Base-by-base conservation (phyloP, 305 asterid species). In the Solanum hybrid region DNA sequence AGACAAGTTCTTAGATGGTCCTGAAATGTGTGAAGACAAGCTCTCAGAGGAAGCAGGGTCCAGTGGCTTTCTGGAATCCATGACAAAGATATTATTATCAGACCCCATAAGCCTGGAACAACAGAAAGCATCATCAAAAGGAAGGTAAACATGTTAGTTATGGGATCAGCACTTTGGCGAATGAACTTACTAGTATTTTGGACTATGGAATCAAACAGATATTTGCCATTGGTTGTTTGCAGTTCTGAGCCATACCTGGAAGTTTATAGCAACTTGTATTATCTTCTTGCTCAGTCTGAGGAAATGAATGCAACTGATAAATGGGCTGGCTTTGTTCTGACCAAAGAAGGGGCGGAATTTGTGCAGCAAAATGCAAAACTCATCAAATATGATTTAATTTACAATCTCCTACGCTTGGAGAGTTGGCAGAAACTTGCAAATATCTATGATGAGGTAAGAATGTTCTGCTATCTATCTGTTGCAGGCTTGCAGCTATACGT, bases 381-480 rank as follows among this genome's bases (percentile, higher is more conserved):
- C 91, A 96, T 96, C 95, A 98, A 98, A 91, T 97, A 97, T 95
- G 99, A 97, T 93, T 93, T 98, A 92, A 89, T 96, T 90, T 98
- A 95, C 94, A 97, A 96, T 92, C 99, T 98, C 87, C 90, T 91
- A 91, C 99, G 95, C 90, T 95, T 97, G 90, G 99, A 96, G 94
- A 98, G 99, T 93, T 98, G 99, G 99, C 97, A 98, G 92, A 95
- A 97, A 91, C 99, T 98, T 91, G 99, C 98, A 77, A 97, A 95
- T 93, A 92, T 98, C 88, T 98, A 95, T 91, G 99, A 97, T 91
- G 99, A 98, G 98, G 99, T 98, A 90, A 89, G 88, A 64, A 91
- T 88, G 79, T 88, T 79, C 36, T 69, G 77, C 92, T 90, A 29
- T 92, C 57, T 87, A 86, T 82, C 85, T 92, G 87, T 90, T 90